A percentile compares a stretch with the other conserved stretches of the same genome.
Evolutionary conservation across 225 moss, liverwort and hornwort species (phyloP).

Genomic region (Ulota crispa): DNA sequence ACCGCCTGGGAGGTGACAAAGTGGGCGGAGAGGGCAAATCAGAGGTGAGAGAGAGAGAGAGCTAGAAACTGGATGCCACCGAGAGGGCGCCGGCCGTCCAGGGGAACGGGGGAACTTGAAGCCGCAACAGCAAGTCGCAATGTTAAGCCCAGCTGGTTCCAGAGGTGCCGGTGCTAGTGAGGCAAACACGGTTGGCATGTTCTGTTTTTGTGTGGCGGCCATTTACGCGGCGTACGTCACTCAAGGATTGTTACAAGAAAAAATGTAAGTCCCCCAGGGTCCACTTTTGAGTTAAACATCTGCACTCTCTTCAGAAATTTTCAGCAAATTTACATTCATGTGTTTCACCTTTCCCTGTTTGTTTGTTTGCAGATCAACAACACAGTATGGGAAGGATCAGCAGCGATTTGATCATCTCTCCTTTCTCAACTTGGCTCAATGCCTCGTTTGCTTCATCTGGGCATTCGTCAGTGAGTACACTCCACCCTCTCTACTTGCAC

Average conservation of each 20-base stretch:
- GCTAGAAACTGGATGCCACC: constrained; percentile 28
- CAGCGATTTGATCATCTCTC: constrained; percentile 75
- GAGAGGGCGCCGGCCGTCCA: constrained; percentile 16
- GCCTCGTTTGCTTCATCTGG: constrained; percentile 79
- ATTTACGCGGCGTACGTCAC: constrained; percentile 71
- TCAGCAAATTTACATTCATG: background rate
- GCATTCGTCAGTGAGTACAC: constrained; percentile 65
- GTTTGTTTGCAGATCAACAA: constrained; percentile 59
- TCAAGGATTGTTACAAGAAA: constrained; percentile 81
- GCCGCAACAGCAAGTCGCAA: background rate
- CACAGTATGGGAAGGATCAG: constrained; percentile 65
- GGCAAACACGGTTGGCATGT: constrained; percentile 29
- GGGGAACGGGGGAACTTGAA: constrained; percentile 13
- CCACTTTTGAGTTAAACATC: background rate
- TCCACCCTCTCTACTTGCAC: background rate
- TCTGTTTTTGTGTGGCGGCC: constrained; percentile 62
- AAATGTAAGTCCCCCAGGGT: constrained; percentile 37
- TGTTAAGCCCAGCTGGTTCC: constrained; percentile 22
- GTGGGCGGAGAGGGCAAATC: background rate
- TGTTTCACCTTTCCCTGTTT: background rate
- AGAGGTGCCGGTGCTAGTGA: background rate
- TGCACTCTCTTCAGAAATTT: background rate
- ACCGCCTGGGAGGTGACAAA: background rate
- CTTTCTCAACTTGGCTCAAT: constrained; percentile 76
- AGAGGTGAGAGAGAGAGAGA: background rate